These are phyloP conservation scores for Senna siamea DNA, from an alignment of 306 rosid genomes.

Conservation along the genomic window DNA sequence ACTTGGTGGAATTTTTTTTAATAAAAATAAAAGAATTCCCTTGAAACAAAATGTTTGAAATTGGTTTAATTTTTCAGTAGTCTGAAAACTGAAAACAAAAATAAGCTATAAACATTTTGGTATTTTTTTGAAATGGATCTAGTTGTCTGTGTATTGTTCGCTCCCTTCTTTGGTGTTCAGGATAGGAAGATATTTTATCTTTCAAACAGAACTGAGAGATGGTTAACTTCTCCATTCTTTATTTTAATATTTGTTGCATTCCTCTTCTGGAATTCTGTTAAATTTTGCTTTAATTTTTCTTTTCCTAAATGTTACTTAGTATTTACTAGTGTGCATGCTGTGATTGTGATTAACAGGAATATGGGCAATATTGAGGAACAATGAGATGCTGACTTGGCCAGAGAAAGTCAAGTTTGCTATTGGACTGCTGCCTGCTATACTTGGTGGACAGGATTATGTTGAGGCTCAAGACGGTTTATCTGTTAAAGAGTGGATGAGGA, in stretches of 20 bases:
- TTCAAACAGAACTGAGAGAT: conserved; percentile 17
- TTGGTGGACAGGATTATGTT: conserved; percentile 95
- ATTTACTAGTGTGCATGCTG: conserved; percentile 26
- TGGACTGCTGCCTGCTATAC: conserved; percentile 94
- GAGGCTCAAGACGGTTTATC: conserved; percentile 90
- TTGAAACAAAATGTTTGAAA: background rate
- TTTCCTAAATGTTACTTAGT: conserved; percentile 11
- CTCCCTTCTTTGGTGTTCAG: conserved; percentile 22
- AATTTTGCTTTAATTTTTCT: conserved; percentile 18
- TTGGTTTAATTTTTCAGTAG: conserved; percentile 25
- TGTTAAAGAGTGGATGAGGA: conserved; percentile 93
- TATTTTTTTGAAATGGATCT: background rate
- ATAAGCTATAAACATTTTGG: conserved; percentile 4
- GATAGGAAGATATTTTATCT: conserved; percentile 25
- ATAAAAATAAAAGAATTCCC: background rate
- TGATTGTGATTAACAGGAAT: conserved; percentile 64
- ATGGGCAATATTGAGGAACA: conserved; percentile 95
- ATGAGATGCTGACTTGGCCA: conserved; percentile 97
- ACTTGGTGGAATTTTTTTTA: background rate
- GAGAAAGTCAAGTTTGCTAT: conserved; percentile 96
- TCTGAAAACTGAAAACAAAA: conserved; percentile 8
- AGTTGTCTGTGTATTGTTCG: conserved; percentile 17
- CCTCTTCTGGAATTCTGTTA: conserved; percentile 24
- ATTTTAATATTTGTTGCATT: background rate
- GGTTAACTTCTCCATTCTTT: conserved; percentile 5